Evolutionary conservation across 306 rosid genomes (phyloP).

Genomic region (Crataegus laevigata): DNA sequence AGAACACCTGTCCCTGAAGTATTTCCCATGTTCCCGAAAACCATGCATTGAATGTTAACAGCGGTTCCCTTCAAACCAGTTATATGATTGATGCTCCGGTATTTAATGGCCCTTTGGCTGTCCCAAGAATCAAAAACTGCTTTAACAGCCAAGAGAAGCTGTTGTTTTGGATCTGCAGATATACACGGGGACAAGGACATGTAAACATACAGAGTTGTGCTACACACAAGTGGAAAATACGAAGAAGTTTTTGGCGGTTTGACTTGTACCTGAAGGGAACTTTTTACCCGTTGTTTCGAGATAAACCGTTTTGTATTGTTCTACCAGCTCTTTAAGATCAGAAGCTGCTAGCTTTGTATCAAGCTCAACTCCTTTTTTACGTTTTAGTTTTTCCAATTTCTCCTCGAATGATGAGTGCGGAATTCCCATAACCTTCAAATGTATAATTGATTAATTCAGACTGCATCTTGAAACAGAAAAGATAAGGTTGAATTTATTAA

Average conservation of each 20-base stretch:
- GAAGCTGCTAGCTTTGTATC: constrained; percentile 68
- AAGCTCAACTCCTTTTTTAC: constrained; percentile 44
- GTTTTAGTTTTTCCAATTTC: constrained; percentile 61
- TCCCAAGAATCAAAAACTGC: constrained; percentile 99
- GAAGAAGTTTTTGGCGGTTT: constrained; percentile 6
- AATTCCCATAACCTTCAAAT: constrained; percentile 68
- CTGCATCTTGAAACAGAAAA: neutral
- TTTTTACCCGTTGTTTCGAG: constrained; percentile 55
- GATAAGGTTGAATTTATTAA: too few relatives aligned
- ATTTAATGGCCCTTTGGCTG: constrained; percentile 85
- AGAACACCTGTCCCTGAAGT: constrained; percentile 96
- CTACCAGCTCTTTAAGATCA: constrained; percentile 78
- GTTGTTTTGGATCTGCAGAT: constrained; percentile 77
- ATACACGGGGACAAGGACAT: constrained; percentile 5
- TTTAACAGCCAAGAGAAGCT: constrained; percentile 62
- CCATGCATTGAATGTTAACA: constrained; percentile 94
- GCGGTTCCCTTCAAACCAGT: constrained; percentile 86
- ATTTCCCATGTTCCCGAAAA: constrained; percentile 89
- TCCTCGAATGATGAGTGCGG: constrained; percentile 81
- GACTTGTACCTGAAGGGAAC: constrained; percentile 74
- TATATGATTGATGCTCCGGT: constrained; percentile 84
- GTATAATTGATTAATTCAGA: too few relatives aligned
- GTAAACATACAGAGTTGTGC: constrained; percentile 1
- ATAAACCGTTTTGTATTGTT: constrained; percentile 74
- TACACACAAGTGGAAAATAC: constrained; percentile 6